Conservation (phyloP, 805 yeast species). For the Lachancea dasiensis region DNA sequence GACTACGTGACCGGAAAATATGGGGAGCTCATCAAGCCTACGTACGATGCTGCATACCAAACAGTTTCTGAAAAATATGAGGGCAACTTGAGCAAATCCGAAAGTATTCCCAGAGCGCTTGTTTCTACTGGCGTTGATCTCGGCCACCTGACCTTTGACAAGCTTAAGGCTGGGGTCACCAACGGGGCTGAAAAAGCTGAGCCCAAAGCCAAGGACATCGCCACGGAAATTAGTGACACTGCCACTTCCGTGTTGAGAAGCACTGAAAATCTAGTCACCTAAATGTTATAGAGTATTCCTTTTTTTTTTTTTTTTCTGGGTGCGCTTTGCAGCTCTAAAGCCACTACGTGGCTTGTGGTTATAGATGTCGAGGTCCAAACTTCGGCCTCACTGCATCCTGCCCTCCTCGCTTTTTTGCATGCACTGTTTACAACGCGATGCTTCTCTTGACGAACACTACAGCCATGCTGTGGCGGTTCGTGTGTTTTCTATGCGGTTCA, state of each 20-base stretch:
- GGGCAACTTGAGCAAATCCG: constrained; percentile 23
- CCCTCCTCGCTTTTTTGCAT: too few species aligned
- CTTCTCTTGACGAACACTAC: too few species aligned
- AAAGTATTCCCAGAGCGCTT: constrained; percentile 30
- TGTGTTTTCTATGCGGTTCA: too few species aligned
- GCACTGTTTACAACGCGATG: too few species aligned
- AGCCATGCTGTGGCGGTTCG: too few species aligned
- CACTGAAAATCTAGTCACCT: constrained; percentile 3
- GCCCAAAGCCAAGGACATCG: constrained; percentile 8
- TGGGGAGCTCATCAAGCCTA: constrained; percentile 21
- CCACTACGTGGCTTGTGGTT: too few species aligned
- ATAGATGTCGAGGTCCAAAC: too few species aligned
- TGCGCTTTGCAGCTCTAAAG: too few species aligned
- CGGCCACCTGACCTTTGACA: constrained; percentile 26
- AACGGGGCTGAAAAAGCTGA: constrained; percentile 9
- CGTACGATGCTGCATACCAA: constrained; percentile 23
- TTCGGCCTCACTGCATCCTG: too few species aligned
- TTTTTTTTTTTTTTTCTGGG: too few species aligned
- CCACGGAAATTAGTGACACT: constrained; percentile 7
- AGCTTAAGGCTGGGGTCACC: constrained; percentile 17
- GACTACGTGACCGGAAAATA: constrained; percentile 22
- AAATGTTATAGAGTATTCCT: neutral
- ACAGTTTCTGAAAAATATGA: constrained; percentile 27
- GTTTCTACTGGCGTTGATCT: constrained; percentile 30
- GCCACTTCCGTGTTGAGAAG: constrained; percentile 6